These are phyloP conservation scores for Cryptococcus jaspeensis DNA, from an alignment of 1,284 basidiomycete species.

Conservation along the genomic window DNA sequence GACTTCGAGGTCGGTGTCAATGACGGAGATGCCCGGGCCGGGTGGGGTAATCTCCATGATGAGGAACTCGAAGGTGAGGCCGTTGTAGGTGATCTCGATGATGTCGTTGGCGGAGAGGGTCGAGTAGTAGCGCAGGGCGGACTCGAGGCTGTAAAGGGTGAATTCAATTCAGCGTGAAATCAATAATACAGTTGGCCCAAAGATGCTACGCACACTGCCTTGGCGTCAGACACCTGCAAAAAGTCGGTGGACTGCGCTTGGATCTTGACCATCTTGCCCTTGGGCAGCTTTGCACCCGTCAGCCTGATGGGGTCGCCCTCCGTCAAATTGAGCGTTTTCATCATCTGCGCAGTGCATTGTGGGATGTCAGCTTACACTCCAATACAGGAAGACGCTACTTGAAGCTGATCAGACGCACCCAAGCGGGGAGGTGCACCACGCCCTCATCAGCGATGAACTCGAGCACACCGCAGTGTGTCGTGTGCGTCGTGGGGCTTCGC, in stretches of 20 bases:
- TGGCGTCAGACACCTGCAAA: conserved; percentile 83
- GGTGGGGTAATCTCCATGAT: conserved; percentile 93
- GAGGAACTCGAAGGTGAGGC: conserved; percentile 89
- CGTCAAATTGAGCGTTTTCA: conserved; percentile 82
- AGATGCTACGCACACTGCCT: conserved; percentile 76
- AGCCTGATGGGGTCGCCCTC: conserved; percentile 96
- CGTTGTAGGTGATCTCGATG: conserved; percentile 88
- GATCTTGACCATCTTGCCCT: conserved; percentile 94
- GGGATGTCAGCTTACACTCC: conserved; percentile 10
- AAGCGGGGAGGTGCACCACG: conserved; percentile 90
- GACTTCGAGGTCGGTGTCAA: conserved; percentile 86
- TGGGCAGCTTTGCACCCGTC: conserved; percentile 80
- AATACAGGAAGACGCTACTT: not conserved
- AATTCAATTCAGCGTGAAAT: not conserved
- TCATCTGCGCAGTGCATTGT: conserved; percentile 65
- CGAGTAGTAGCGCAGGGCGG: conserved; percentile 92
- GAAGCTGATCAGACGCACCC: conserved; percentile 57
- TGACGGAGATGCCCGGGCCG: conserved; percentile 80
- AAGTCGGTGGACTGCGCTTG: conserved; percentile 96
- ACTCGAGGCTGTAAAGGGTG: conserved; percentile 69
- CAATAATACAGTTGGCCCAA: conserved; percentile 6
- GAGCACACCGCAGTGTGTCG: conserved; percentile 92
- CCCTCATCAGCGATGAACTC: conserved; percentile 99
- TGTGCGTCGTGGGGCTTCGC: conserved; percentile 71
- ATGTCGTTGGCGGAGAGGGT: conserved; percentile 85